Conservation (phyloP, 2,329 filamentous ascomycete species). For the Orbilia quercus region DNA sequence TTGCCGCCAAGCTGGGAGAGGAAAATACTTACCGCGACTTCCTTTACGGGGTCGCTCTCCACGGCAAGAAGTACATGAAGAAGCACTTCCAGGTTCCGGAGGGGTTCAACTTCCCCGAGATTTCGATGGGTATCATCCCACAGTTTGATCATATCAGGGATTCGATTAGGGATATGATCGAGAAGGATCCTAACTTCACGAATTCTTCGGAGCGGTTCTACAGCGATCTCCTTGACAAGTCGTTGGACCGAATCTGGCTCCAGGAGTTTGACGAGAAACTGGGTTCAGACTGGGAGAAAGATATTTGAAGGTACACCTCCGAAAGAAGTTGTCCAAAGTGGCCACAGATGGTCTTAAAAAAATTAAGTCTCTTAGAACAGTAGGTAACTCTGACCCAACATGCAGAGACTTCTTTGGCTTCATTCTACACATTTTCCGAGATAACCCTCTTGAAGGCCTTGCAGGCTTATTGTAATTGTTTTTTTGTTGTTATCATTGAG, state of each 20-base stretch:
- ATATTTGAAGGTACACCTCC: too few species aligned
- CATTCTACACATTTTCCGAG: too few species aligned
- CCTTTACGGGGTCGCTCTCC: conserved; percentile 30
- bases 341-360: too few species aligned
- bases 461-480: too few species aligned
- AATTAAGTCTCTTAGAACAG: too few species aligned
- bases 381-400: too few species aligned
- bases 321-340: too few species aligned
- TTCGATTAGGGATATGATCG: conserved; percentile 30
- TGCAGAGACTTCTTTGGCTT: too few species aligned
- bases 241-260: neutral
- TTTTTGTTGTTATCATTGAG: too few species aligned
- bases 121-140: conserved; percentile 26
- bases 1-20: conserved; percentile 9
- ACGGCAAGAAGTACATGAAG: conserved; percentile 40
- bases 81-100: conserved; percentile 17
- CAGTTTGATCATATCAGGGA: conserved; percentile 26
- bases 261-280: neutral
- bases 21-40: conserved; percentile 25
- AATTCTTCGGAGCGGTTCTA: conserved; percentile 24
- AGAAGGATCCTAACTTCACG: conserved; percentile 34
- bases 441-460: too few species aligned
- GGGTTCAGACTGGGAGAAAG: neutral
- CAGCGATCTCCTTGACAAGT: conserved; percentile 14
- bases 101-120: conserved; percentile 9